These are phyloP conservation scores for Corymbia calophylla DNA, from an alignment of 441 rosid genomes.

Conservation along the genomic window DNA sequence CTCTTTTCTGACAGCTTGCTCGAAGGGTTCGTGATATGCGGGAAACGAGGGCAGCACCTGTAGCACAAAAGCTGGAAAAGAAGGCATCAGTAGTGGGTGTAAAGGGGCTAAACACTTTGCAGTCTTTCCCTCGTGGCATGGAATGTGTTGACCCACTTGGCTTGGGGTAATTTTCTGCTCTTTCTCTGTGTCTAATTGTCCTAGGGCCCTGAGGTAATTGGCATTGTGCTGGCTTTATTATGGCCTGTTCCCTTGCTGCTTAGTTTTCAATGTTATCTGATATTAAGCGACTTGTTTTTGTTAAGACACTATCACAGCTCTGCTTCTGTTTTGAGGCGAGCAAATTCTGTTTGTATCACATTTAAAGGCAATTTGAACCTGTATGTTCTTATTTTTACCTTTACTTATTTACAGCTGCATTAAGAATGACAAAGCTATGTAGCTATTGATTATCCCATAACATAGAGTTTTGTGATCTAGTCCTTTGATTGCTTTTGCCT, in stretches of 20 bases:
- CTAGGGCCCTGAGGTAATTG: not conserved
- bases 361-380: not conserved
- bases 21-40: conserved; percentile 96
- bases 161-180: conserved; percentile 56
- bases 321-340: not conserved
- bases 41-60: conserved; percentile 81
- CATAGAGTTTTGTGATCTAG: not conserved
- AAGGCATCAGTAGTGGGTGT: conserved; percentile 41
- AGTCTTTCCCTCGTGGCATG: conserved; percentile 91
- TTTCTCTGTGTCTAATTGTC: not conserved
- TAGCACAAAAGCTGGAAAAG: conserved; percentile 62
- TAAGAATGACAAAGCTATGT: not conserved
- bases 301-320: not conserved
- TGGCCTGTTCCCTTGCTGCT: not conserved
- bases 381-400: not conserved
- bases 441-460: not conserved
- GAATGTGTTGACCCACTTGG: conserved; percentile 96
- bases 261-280: not conserved
- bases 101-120: conserved; percentile 51
- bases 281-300: not conserved
- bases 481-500: not conserved
- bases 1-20: conserved; percentile 50
- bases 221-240: not conserved
- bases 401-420: not conserved
- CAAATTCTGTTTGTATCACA: not conserved